phyloP scores from a whole-genome alignment of 495 filamentous ascomycete species.

The Penicillium desertorum region DNA sequence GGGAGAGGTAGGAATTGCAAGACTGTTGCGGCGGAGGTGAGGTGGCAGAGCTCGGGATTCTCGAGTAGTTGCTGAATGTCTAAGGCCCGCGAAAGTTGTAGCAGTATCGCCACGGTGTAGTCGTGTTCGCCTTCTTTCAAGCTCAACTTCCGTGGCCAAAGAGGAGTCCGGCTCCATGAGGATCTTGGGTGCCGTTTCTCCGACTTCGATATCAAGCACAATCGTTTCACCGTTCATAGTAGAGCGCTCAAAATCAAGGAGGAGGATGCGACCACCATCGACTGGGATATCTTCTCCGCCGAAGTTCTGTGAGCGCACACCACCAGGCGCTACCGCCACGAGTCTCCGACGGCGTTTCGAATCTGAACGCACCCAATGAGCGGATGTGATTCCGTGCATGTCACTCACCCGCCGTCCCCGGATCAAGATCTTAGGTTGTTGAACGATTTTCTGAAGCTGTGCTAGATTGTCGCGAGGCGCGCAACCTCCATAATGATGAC shows the following conservation, averaged over 20 bases:
- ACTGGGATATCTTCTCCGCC: constrained; percentile 77
- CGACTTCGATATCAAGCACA: constrained; percentile 71
- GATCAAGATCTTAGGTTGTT: constrained; percentile 38
- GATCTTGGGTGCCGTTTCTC: constrained; percentile 63
- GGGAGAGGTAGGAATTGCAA: constrained; percentile 24
- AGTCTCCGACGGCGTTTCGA: constrained; percentile 45
- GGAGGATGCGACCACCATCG: constrained; percentile 76
- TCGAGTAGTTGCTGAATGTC: constrained; percentile 16
- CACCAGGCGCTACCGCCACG: constrained; percentile 73
- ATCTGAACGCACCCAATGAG: constrained; percentile 38
- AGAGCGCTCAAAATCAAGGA: constrained; percentile 73
- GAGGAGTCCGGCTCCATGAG: constrained; percentile 74
- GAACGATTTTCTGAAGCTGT: constrained; percentile 36
- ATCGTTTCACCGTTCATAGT: constrained; percentile 52
- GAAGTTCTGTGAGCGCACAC: constrained; percentile 57
- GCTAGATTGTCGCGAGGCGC: constrained; percentile 29
- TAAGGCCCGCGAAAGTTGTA: constrained; percentile 20
- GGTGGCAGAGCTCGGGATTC: constrained; percentile 10
- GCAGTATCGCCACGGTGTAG: constrained; percentile 36
- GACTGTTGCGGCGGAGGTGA: constrained; percentile 28
- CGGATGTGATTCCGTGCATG: constrained; percentile 45
- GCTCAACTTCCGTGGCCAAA: constrained; percentile 77
- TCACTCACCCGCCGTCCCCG: constrained; percentile 41
- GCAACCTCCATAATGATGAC: constrained; percentile 20
- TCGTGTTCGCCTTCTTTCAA: constrained; percentile 70